Evolutionary conservation across 2,329 filamentous ascomycete genomes (phyloP).

Genomic region (Ceratocystiopsis brevicomis): DNA sequence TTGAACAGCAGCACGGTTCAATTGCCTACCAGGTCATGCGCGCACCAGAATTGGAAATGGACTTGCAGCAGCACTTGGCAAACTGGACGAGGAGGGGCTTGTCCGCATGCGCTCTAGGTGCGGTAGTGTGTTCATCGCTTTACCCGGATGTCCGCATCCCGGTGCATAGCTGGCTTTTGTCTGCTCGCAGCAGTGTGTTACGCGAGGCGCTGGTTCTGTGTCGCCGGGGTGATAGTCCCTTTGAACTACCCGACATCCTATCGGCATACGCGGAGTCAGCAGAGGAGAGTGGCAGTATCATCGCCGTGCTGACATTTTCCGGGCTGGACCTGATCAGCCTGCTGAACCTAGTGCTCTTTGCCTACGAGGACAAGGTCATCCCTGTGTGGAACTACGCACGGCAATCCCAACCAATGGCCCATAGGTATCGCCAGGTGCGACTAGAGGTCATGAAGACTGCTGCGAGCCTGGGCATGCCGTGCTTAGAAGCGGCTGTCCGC

Average conservation of each 20-base stretch:
- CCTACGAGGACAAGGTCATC: constrained; percentile 62
- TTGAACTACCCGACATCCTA: constrained; percentile 40
- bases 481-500: constrained; percentile 59
- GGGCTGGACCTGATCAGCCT: constrained; percentile 58
- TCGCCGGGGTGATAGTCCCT: constrained; percentile 29
- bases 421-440: constrained; percentile 61
- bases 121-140: constrained; percentile 34
- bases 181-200: constrained; percentile 52
- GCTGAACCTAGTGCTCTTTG: constrained; percentile 59
- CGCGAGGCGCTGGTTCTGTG: constrained; percentile 41
- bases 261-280: constrained; percentile 26
- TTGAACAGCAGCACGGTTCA: constrained; percentile 34
- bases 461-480: constrained; percentile 46
- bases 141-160: constrained; percentile 55
- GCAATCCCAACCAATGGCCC: constrained; percentile 43
- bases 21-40: constrained; percentile 35
- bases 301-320: constrained; percentile 43
- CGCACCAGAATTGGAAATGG: constrained; percentile 46
- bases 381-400: constrained; percentile 74
- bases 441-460: constrained; percentile 59
- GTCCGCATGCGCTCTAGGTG: constrained; percentile 16
- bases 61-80: constrained; percentile 33
- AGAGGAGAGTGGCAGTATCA: constrained; percentile 18
- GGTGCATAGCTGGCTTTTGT: constrained; percentile 63
- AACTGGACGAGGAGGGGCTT: constrained; percentile 12